Base-by-base conservation (phyloP, 202 grass and related monocot species). In the Panicum virgatum region DNA sequence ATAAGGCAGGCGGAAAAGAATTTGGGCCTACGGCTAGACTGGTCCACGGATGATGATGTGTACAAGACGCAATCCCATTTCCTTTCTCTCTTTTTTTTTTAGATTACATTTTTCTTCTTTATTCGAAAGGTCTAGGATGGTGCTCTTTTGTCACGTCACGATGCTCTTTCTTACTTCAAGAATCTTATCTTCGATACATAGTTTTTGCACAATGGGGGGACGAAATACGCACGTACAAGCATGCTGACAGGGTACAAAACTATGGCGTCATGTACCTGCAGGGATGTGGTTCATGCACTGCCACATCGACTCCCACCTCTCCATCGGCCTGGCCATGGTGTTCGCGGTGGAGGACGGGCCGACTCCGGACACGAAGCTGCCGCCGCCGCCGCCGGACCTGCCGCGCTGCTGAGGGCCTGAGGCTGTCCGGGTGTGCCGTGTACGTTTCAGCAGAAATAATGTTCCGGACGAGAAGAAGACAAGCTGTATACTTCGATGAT, bases 291-390 rank as follows among this genome's bases (percentile, higher is more conserved):
- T 85, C 51, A 83, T 86, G 88, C 91, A 93, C 69, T 72, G 69
- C 69, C 69, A 52, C 69, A 51, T 72, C 69, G 45, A 36, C 45
- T 5, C 69, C 30, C 53, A 90, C 89, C 61, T 90, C n/a, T 5
- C 46, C 2, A 39, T 88, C 26, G 91, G 91, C 22, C 80, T 93
- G 79, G 85, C 73, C 0, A 93, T 73, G 79, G 88, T 76, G 0
- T 90, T 93, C 50, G 78, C 84, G 64, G 88, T 93, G 52, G 91
- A 81, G 62, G 90, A 80, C 18, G 91, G 91, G 37, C 88, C 82
- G 18, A 85, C 79, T 10, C 40, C 80, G n/a, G 76, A 73, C 1
- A 73, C 87, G 25, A 16, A 26, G 36, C 12, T 88, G n/a, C 88
- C 91, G 18, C 22, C 73, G 53, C 91, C 88, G 4, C 91, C 91